Conservation (phyloP, 192 early-diverging fungal genomes). For the Geranomyces variabilis region DNA sequence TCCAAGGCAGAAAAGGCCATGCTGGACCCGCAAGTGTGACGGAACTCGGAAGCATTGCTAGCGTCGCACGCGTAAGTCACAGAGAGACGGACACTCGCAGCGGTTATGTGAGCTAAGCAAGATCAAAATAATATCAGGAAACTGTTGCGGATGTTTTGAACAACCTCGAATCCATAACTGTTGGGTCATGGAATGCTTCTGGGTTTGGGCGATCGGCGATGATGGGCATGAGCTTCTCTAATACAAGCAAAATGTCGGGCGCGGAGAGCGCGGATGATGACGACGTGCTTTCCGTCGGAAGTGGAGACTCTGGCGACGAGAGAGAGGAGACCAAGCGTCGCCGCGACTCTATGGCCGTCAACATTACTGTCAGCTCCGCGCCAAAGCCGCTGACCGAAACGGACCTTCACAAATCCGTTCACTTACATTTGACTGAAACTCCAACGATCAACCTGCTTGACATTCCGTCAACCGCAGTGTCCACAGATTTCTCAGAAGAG, state of each 20-base stretch:
- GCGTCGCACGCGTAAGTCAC: constrained; percentile 30
- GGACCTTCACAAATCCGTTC: constrained; percentile 40
- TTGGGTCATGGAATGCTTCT: constrained; percentile 47
- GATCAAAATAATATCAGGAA: constrained; percentile 38
- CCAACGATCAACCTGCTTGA: constrained; percentile 50
- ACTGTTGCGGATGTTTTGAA: constrained; percentile 56
- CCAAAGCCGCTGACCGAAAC: constrained; percentile 28
- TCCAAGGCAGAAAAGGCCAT: constrained; percentile 21
- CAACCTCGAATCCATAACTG: constrained; percentile 52
- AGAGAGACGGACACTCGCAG: background rate
- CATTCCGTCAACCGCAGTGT: constrained; percentile 49
- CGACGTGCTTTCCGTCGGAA: constrained; percentile 32
- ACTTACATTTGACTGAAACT: constrained; percentile 55
- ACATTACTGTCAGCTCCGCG: background rate
- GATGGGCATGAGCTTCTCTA: constrained; percentile 34
- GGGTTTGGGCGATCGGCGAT: constrained; percentile 36
- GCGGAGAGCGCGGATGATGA: constrained; percentile 40
- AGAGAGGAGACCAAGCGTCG: constrained; percentile 11
- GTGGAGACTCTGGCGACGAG: constrained; percentile 34
- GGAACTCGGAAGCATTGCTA: constrained; percentile 33
- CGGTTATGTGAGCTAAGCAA: background rate
- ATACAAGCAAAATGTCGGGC: constrained; percentile 37
- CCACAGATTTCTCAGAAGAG: constrained; percentile 49
- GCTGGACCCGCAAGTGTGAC: constrained; percentile 27
- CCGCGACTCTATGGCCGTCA: background rate